Base-by-base conservation (phyloP, 768 basidiomycete genomes). In the Podaxis mareebaensis region DNA sequence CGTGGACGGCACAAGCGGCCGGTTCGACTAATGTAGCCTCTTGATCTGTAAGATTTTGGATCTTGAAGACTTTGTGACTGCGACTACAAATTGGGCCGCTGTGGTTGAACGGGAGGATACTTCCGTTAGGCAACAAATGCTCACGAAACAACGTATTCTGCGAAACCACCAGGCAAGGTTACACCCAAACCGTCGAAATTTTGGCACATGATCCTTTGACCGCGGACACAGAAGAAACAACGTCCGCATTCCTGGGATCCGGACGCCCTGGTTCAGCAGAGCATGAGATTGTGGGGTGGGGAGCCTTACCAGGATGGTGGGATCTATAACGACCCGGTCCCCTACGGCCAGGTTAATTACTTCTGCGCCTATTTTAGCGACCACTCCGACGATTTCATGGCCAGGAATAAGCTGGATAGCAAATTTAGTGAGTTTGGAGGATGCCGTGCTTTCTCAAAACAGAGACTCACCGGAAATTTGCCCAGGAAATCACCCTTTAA, bases 1-100 rank as follows among this genome's bases (percentile, higher is more conserved):
- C 95, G 72, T 96, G 95, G 55, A 96, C 85, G 33, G 95, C 95
- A 68, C 95, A 96, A 4, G 94, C 89, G 2, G 93, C 91, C 40
- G 95, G 95, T 72, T 96, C 95, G 42, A 95, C 80, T 28, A 96
- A 83, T 2, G 92, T 94, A 0, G 93, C 86, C 65, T 95, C 93
- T 69, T 92, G 89, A 71, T 95, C 93, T 8, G 85, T 85, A 58
- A 96, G 83, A 76, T 95, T 95, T 67, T 93, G 78, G 68, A 95
- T 88, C 76, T 92, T 93, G 83, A 92, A 96, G n/a, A 92, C 79
- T 71, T 94, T 95, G 71, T 87, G 44, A 28, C 30, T 42, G 58
- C 38, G 60, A 49, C 61, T 62, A 20, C 28, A 46, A 8, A 10
- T 8, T 46, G 42, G 20, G 20, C 8, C 20, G 10, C 7, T 51